Base-by-base conservation (phyloP, 352 stramenopile genomes). In the Phytophthora sp. region DNA sequence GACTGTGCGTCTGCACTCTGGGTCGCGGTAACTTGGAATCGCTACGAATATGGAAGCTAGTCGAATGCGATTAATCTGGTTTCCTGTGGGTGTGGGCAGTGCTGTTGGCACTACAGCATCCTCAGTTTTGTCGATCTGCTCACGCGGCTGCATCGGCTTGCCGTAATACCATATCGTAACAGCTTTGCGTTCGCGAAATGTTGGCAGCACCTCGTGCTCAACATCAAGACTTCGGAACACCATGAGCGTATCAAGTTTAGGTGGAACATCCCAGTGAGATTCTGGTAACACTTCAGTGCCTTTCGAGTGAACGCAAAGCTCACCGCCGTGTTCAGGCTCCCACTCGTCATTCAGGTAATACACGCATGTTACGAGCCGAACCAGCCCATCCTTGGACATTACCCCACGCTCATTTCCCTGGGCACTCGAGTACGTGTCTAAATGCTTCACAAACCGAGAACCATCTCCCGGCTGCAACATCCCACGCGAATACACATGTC, bases 131-230 rank as follows among this genome's bases (percentile, higher is more conserved):
- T 12, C n/a, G 26, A 17, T 10, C 20, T 21, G 46, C 35, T 37
- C n/a, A n/a, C n/a, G n/a, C n/a, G n/a, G n/a, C n/a, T n/a, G n/a
- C n/a, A n/a, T n/a, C n/a, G 53, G 35, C 20, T 72, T 64, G 20
- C 92, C 94, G 45, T 98, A 98, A 48, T 97, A 97, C 96, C 96
- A 99, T 44, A 98, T 86, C 15, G 95, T 98, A 38, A 99, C 65
- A 28, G 96, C 96, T 65, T 96, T 88, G 28, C 96, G 87, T n/a
- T 94, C 68, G 28, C 80, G 62, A 41, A 79, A 78, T 38, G 82
- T 91, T 12, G 92, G 91, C 34, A 97, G 56, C 12, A 94, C 83
- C 60, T 98, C 88, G 62, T 98, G 95, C 34, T 98, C 88, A 8
- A 98, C 82, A 41, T 96, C 62, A 39, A 93, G 79, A 20, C 89